phyloP scores from a whole-genome alignment of 2,329 filamentous ascomycete genomes.

The Bipolaris bicolor region DNA sequence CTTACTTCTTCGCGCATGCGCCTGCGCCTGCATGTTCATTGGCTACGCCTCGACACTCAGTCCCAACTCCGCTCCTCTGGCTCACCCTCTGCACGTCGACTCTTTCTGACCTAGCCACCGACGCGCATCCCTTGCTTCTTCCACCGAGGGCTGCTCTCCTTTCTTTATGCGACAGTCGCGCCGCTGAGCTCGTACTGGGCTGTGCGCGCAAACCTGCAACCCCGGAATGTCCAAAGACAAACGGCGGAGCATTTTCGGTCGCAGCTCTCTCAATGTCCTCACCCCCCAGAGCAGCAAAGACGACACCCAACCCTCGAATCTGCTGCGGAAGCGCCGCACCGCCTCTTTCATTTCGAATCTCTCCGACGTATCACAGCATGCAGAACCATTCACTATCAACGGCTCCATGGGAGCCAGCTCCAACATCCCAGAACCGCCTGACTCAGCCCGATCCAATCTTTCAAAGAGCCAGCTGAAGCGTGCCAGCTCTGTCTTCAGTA shows the following conservation, averaged over 20 bases:
- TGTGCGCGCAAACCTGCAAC: conserved; percentile 30
- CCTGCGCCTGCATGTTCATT: conserved; percentile 16
- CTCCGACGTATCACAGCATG: conserved; percentile 34
- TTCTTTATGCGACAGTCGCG: conserved; percentile 30
- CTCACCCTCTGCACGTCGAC: conserved; percentile 1
- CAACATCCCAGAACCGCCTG: conserved; percentile 19
- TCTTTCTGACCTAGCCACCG: not conserved
- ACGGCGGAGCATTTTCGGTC: conserved; percentile 47
- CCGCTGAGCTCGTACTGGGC: conserved; percentile 40
- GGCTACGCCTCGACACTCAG: conserved; percentile 1
- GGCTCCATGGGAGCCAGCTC: conserved; percentile 14
- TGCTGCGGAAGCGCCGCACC: conserved; percentile 48
- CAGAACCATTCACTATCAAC: conserved; percentile 27
- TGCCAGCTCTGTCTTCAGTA: conserved; percentile 62
- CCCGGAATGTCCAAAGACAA: conserved; percentile 47
- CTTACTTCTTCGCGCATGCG: conserved; percentile 15
- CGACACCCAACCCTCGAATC: conserved; percentile 44
- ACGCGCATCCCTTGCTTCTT: conserved; percentile 16
- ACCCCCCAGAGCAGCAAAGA: conserved; percentile 37
- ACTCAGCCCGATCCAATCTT: conserved; percentile 21
- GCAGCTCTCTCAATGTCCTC: conserved; percentile 41
- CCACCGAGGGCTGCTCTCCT: conserved; percentile 15
- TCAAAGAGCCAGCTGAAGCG: conserved; percentile 36
- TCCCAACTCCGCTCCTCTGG: conserved; percentile 5
- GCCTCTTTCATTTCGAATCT: conserved; percentile 45